These are phyloP conservation scores for Mollisia scopiformis DNA, from an alignment of 2,329 filamentous ascomycete species.

Conservation along the genomic window DNA sequence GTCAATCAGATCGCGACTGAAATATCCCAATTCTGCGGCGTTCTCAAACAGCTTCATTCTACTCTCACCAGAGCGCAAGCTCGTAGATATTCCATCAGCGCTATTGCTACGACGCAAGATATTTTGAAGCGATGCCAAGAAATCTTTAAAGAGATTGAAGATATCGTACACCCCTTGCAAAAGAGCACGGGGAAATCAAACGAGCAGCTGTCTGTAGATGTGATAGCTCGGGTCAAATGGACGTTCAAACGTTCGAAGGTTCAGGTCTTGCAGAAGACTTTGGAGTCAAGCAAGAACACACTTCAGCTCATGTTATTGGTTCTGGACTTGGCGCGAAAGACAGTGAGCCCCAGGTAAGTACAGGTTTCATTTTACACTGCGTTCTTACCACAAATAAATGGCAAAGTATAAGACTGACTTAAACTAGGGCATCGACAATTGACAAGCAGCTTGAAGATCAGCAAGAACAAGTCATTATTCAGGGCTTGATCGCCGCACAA, in stretches of 20 bases:
- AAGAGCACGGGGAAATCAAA: background rate
- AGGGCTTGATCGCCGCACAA: background rate
- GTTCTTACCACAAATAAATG: background rate
- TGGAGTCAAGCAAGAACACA: background rate
- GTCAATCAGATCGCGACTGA: slow-evolving; percentile 5
- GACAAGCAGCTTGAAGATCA: background rate
- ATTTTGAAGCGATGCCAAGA: slow-evolving; percentile 13
- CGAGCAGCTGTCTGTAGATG: background rate
- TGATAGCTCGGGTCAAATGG: slow-evolving; percentile 6
- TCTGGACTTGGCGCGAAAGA: background rate
- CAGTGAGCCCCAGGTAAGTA: background rate
- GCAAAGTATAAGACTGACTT: background rate
- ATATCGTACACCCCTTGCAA: background rate
- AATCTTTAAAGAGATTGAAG: slow-evolving; percentile 11
- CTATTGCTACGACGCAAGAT: slow-evolving; percentile 9
- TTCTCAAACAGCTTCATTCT: slow-evolving; percentile 6
- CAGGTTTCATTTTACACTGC: background rate
- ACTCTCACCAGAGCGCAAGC: slow-evolving; percentile 3
- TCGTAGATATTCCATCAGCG: slow-evolving; percentile 3
- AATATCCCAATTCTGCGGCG: slow-evolving; percentile 9
- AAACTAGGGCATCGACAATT: background rate
- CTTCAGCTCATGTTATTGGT: background rate
- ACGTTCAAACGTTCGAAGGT: slow-evolving; percentile 9
- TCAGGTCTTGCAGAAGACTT: background rate
- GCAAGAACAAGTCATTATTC: background rate